Conservation (phyloP, 2,329 filamentous ascomycete species). For the Pseudogymnoascus sp. region DNA sequence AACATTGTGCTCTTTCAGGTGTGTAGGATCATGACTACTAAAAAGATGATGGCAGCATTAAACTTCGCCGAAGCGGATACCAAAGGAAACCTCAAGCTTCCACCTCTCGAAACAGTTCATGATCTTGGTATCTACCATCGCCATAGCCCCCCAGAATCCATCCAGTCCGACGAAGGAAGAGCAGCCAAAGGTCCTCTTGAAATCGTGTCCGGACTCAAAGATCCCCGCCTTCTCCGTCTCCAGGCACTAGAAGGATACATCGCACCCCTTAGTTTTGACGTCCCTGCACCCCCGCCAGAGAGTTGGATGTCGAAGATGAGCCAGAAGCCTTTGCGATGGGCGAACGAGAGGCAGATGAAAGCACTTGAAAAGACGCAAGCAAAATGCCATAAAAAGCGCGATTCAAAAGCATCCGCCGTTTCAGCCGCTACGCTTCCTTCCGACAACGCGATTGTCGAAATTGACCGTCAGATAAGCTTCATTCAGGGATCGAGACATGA, state of each 20-base stretch:
- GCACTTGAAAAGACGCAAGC: constrained; percentile 10
- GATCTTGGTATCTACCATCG: constrained; percentile 3
- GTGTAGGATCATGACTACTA: constrained; percentile 16
- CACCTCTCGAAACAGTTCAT: constrained; percentile 13
- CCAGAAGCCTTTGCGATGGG: constrained; percentile 18
- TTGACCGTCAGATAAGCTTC: constrained; percentile 12
- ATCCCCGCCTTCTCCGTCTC: constrained; percentile 19
- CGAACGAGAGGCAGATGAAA: constrained; percentile 16
- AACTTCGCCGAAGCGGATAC: constrained; percentile 12
- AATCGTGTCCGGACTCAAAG: constrained; percentile 1
- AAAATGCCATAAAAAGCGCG: constrained; percentile 11
- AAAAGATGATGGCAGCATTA: constrained; percentile 18
- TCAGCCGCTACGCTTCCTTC: constrained; percentile 2
- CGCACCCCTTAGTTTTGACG: constrained; percentile 20
- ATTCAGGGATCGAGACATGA: constrained; percentile 8
- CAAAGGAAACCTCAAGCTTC: constrained; percentile 16
- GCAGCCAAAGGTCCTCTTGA: background rate
- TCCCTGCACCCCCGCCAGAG: constrained; percentile 12
- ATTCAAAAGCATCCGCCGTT: background rate
- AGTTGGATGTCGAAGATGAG: constrained; percentile 13
- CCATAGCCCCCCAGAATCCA: background rate
- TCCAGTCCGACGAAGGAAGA: background rate
- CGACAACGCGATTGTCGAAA: constrained; percentile 9
- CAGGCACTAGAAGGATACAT: constrained; percentile 19
- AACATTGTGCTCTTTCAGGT: background rate